These are phyloP conservation scores for Tetrahymena thermophila DNA, from an alignment of 73 alveolate genomes.

Conservation along the genomic window DNA sequence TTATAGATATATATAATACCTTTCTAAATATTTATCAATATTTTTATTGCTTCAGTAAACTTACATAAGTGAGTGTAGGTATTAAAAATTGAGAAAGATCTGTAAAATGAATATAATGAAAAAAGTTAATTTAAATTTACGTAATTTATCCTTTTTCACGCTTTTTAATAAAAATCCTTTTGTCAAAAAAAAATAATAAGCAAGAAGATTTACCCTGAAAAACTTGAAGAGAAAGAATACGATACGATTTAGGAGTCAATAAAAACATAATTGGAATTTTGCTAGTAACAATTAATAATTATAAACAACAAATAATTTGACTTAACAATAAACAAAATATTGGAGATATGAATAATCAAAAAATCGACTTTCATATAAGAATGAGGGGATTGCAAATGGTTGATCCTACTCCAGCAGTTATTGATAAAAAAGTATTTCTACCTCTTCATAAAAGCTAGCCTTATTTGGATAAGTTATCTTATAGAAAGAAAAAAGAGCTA, in stretches of 20 bases:
- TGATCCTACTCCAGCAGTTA: background rate
- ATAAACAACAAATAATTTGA: background rate
- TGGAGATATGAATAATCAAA: background rate
- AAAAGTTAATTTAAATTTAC: too few species aligned
- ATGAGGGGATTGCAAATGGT: background rate
- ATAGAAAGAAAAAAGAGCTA: background rate
- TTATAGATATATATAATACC: background rate
- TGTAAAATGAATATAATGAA: too few species aligned
- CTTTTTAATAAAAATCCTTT: background rate
- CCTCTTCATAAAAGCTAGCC: background rate
- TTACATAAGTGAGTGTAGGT: background rate
- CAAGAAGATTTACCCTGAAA: background rate
- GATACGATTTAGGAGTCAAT: background rate
- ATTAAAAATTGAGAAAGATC: background rate
- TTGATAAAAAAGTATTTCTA: background rate
- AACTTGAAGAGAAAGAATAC: background rate
- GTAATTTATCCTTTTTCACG: background rate
- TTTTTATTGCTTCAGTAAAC: background rate
- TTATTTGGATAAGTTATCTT: background rate
- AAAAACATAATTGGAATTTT: background rate
- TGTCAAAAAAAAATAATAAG: background rate
- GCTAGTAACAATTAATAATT: background rate
- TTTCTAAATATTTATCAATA: background rate
- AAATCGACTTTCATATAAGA: background rate
- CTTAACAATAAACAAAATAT: background rate